Conservation (phyloP, 257 asterid species). For the Solanum tarapatanum region DNA sequence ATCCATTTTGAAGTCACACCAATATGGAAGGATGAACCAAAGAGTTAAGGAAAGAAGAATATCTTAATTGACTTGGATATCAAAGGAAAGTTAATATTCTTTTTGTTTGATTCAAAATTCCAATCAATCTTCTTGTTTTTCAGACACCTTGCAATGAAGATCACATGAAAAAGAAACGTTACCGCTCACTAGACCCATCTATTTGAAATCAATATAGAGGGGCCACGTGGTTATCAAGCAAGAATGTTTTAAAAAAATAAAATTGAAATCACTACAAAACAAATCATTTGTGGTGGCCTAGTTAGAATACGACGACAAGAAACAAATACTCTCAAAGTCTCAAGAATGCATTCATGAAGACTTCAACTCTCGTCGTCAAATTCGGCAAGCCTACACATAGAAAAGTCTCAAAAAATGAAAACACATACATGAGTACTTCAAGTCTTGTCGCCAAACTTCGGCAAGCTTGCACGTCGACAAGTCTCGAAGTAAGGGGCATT, state of each 20-base stretch:
- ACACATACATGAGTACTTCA: no score
- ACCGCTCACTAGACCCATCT: no score
- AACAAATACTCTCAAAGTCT: neutral
- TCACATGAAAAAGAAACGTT: neutral
- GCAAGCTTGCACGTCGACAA: no score
- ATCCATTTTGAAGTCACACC: neutral
- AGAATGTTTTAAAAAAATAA: no score
- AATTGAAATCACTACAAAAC: neutral
- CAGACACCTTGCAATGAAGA: neutral
- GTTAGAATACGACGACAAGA: neutral
- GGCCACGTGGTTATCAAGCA: no score
- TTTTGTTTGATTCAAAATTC: neutral
- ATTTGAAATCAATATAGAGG: no score
- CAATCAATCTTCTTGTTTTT: neutral
- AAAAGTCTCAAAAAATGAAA: no score
- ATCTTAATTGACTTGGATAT: neutral
- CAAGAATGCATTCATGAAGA: neutral
- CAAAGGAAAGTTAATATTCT: neutral
- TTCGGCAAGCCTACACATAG: neutral
- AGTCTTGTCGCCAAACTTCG: no score
- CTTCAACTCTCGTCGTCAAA: neutral
- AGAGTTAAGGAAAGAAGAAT: neutral
- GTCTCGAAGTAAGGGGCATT: no score
- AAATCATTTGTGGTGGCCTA: no score
- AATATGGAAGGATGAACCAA: neutral